These are phyloP conservation scores for Penicillium desertorum DNA, from an alignment of 495 filamentous ascomycete genomes.

Conservation along the genomic window DNA sequence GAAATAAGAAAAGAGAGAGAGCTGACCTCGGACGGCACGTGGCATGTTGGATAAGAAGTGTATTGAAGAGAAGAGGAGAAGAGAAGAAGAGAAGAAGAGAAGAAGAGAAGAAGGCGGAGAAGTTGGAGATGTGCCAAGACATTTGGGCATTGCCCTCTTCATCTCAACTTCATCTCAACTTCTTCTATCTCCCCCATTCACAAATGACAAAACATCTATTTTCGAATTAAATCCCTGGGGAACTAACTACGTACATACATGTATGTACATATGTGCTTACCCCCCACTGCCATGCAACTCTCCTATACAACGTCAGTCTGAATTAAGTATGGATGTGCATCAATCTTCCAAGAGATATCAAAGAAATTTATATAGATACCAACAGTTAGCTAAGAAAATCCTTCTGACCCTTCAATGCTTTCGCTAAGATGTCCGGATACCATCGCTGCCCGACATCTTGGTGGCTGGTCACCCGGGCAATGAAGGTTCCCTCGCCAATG, in stretches of 20 bases:
- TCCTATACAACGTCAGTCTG: slow-evolving; percentile 17
- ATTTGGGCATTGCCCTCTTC: background rate
- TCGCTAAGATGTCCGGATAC: slow-evolving; percentile 66
- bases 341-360: background rate
- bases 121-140: slow-evolving; percentile 21
- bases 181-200: too few relatives aligned
- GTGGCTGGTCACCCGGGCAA: slow-evolving; percentile 84
- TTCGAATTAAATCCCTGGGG: background rate
- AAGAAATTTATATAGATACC: background rate
- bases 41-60: slow-evolving; percentile 37
- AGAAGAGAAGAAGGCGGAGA: background rate
- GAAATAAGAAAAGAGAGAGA: background rate
- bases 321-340: background rate
- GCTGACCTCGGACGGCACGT: slow-evolving; percentile 48
- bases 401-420: slow-evolving; percentile 33
- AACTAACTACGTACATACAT: too few relatives aligned
- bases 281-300: slow-evolving; percentile 15
- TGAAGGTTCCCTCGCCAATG: slow-evolving; percentile 78
- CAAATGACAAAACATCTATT: background rate
- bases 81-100: background rate
- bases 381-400: slow-evolving; percentile 14
- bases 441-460: slow-evolving; percentile 83
- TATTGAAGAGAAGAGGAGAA: background rate
- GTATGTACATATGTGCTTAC: background rate
- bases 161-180: background rate